These are phyloP conservation scores for Gypsophila paniculata DNA, from an alignment of 179 eudicot genomes.

Conservation along the genomic window DNA sequence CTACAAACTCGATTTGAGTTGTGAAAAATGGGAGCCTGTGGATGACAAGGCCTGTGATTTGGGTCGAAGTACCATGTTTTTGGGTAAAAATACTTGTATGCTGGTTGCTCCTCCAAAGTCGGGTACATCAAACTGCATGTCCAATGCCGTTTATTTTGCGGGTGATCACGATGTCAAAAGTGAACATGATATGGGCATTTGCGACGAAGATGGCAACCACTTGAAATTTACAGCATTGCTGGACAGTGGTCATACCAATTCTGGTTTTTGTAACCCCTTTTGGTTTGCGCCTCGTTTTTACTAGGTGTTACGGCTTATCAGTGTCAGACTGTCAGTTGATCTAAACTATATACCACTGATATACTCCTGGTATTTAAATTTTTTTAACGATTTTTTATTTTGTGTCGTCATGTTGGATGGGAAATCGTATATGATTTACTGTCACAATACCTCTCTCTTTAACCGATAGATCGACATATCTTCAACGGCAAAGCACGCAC, in stretches of 20 bases:
- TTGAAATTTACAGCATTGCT: too few relatives aligned
- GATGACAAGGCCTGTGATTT: not conserved
- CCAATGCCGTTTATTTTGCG: constrained; percentile 1
- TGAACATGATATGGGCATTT: not conserved
- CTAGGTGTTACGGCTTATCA: too few relatives aligned
- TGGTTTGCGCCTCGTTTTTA: not conserved
- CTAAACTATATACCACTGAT: too few relatives aligned
- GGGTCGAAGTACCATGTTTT: not conserved
- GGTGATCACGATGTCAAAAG: not conserved
- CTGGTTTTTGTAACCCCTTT: not conserved
- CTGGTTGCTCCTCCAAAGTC: not conserved
- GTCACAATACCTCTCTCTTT: too few relatives aligned
- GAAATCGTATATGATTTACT: too few relatives aligned
- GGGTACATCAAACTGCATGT: not conserved
- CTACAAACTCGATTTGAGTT: not conserved
- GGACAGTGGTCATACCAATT: not conserved
- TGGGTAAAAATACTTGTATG: constrained; percentile 7
- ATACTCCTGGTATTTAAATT: too few relatives aligned
- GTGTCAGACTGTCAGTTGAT: too few relatives aligned
- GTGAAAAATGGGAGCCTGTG: not conserved
- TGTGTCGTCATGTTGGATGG: too few relatives aligned
- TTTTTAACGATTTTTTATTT: too few relatives aligned
- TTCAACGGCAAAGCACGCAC: too few relatives aligned
- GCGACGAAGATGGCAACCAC: not conserved
- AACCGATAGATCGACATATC: too few relatives aligned